phyloP scores from a whole-genome alignment of 2,329 filamentous ascomycete genomes.

The Cyphellophora attinorum region DNA sequence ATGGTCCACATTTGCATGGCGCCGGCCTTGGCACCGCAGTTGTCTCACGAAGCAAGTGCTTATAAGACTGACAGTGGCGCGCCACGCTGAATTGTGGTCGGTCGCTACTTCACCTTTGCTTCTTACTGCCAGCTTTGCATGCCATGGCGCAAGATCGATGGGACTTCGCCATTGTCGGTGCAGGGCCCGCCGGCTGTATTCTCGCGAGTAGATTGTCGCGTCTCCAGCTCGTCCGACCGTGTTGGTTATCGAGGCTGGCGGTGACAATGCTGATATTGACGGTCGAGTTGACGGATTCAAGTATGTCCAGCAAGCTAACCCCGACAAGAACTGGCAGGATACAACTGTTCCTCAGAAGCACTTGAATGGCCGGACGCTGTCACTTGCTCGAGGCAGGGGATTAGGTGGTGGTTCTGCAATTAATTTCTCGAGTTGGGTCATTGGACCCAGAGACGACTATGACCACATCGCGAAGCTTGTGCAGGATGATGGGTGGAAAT shows the following conservation, averaged over 20 bases:
- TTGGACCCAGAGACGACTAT: slow-evolving; percentile 52
- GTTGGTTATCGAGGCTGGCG: slow-evolving; percentile 53
- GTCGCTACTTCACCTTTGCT: too few relatives aligned
- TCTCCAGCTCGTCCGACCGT: slow-evolving; percentile 40
- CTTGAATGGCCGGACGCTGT: slow-evolving; percentile 34
- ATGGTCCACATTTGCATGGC: too few relatives aligned
- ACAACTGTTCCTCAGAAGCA: slow-evolving; percentile 39
- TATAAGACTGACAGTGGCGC: too few relatives aligned
- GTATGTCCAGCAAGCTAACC: slow-evolving; percentile 42
- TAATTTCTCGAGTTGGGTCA: slow-evolving; percentile 46
- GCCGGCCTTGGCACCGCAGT: too few relatives aligned
- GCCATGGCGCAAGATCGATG: slow-evolving; percentile 5
- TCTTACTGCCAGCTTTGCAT: too few relatives aligned
- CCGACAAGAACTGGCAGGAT: slow-evolving; percentile 45
- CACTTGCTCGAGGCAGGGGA: slow-evolving; percentile 42
- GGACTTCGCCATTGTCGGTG: slow-evolving; percentile 25
- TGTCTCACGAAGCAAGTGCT: too few relatives aligned
- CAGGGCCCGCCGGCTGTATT: slow-evolving; percentile 51
- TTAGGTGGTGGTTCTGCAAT: slow-evolving; percentile 45
- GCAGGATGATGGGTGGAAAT: slow-evolving; percentile 46
- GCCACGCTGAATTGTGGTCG: too few relatives aligned
- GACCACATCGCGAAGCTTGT: slow-evolving; percentile 50
- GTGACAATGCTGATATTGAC: slow-evolving; percentile 35
- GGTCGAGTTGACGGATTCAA: slow-evolving; percentile 46
- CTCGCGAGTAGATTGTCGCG: slow-evolving; percentile 45